Percentiles rank a stretch among this genome's conserved stretches.
Conservation (phyloP, 352 stramenopile species). For the Pythium phragmitis region DNA sequence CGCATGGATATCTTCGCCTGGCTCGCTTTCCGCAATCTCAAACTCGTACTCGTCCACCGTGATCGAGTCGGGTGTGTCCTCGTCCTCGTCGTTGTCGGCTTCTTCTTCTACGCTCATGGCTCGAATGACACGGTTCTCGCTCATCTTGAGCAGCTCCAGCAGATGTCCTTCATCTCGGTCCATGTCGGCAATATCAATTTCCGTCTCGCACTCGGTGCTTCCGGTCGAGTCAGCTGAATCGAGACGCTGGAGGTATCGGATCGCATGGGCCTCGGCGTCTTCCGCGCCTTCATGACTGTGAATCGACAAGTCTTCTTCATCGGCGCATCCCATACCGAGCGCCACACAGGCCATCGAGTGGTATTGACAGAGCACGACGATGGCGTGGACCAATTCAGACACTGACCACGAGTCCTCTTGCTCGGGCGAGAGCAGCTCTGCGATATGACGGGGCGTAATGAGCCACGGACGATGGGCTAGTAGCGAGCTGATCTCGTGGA, state of each 20-base stretch:
- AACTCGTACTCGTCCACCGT: constrained; percentile 29
- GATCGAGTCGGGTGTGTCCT: constrained; percentile 5
- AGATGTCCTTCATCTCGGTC: constrained; percentile 74
- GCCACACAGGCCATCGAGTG: constrained; percentile 84
- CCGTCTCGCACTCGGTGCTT: constrained; percentile 49
- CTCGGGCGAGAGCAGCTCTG: constrained; percentile 63
- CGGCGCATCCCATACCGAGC: constrained; percentile 66
- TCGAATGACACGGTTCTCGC: constrained; percentile 30
- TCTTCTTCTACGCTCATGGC: constrained; percentile 50
- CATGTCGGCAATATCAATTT: constrained; percentile 68
- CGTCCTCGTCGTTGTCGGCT: constrained; percentile 23
- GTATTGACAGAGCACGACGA: constrained; percentile 82
- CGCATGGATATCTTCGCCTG: constrained; percentile 41
- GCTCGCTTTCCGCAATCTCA: constrained; percentile 56
- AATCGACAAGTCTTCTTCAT: constrained; percentile 74
- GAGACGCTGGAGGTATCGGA: constrained; percentile 24
- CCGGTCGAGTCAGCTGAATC: constrained; percentile 22
- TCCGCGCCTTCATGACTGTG: constrained; percentile 57
- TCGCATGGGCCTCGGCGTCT: constrained; percentile 29
- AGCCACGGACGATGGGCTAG: constrained; percentile 86
- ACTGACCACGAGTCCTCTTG: constrained; percentile 85
- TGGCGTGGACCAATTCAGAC: constrained; percentile 83
- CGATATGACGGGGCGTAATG: constrained; percentile 71
- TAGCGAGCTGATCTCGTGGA: constrained; percentile 83
- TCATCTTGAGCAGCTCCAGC: constrained; percentile 59